These are phyloP conservation scores for Physcomitrium patens DNA, from an alignment of 225 moss, liverwort and hornwort genomes.

Conservation along the genomic window DNA sequence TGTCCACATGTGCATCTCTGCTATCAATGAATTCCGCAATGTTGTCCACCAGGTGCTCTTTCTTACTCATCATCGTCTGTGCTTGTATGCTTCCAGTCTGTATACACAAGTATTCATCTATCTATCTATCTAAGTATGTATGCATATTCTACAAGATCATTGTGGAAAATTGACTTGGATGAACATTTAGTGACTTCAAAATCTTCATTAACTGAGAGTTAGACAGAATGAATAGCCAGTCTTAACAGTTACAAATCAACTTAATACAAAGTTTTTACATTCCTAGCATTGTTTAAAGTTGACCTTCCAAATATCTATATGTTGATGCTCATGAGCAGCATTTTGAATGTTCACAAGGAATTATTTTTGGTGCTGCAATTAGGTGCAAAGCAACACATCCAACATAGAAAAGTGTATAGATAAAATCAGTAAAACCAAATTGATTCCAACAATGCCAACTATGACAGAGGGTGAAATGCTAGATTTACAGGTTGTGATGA, in stretches of 20 bases:
- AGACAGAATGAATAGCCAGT: too few relatives aligned
- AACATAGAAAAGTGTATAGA: constrained; percentile 84
- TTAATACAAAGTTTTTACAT: too few relatives aligned
- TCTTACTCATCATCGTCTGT: not conserved
- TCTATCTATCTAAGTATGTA: too few relatives aligned
- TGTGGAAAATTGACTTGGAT: too few relatives aligned
- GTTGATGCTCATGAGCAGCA: too few relatives aligned
- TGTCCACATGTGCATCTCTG: constrained; percentile 46
- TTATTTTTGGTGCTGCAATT: not conserved
- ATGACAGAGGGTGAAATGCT: constrained; percentile 62
- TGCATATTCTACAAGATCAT: too few relatives aligned
- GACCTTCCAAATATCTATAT: too few relatives aligned
- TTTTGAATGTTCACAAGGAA: not conserved
- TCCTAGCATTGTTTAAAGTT: too few relatives aligned
- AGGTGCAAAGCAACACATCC: constrained; percentile 81
- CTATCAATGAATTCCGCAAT: constrained; percentile 70
- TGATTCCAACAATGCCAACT: constrained; percentile 59
- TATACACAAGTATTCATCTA: too few relatives aligned
- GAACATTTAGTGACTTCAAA: too few relatives aligned
- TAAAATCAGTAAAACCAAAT: constrained; percentile 61
- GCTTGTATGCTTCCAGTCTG: not conserved
- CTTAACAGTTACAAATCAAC: too few relatives aligned
- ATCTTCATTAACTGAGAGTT: too few relatives aligned
- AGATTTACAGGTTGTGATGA: constrained; percentile 53
- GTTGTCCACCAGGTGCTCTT: constrained; percentile 57